Evolutionary conservation across 768 basidiomycete species (phyloP), one percentile per base, ranked within the genome.

Genomic region (Tricholoma matsutake): DNA sequence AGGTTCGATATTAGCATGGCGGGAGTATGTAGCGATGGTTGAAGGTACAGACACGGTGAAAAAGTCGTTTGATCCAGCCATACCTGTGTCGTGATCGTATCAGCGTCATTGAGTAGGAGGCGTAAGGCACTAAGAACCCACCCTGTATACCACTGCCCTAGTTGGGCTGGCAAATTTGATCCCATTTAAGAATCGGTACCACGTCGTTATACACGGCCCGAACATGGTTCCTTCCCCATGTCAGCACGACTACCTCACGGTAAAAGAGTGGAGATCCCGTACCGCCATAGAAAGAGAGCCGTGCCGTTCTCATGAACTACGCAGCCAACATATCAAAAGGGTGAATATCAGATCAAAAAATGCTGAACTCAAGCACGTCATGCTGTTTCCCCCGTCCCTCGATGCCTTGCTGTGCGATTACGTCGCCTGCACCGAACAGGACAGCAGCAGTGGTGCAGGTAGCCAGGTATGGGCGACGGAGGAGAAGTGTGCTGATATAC

Each of bases 31-130:
- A 9, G 18, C 20, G 20, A 31, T 32, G 8, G 28, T 28, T 6
- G 11, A 13, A 47, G 2, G 25, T 4, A 37, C 77, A 62, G 64
- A 84, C 87, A 78, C 9, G 94, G 94, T 1, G 92, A 88, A 52
- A 92, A 76, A 11, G 91, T 66, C 5, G 84, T 82, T 74, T 96
- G 94, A 71, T 96, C 94, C 28, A 95, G 79, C 73, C 83, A 91
- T 6, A 92, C 90, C 90, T 89, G 69, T 54, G 45, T 64, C 41
- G n/a, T 34, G 22, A 60, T 3, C 25, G 14, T 10, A 11, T 53
- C 10, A 47, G 22, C 13, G 57, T 35, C 2, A 28, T 34, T 2
- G 20, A 51, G 35, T 6, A n/a, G n/a, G n/a, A 29, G n/a, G 39
- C 22, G 13, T 9, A 55, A 32, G 29, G 13, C 8, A 55, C 55